Percentiles rank a stretch among this genome's conserved stretches.
These are phyloP conservation scores for Mycena kentingensis DNA, from an alignment of 768 basidiomycete species.

Conservation along the genomic window DNA sequence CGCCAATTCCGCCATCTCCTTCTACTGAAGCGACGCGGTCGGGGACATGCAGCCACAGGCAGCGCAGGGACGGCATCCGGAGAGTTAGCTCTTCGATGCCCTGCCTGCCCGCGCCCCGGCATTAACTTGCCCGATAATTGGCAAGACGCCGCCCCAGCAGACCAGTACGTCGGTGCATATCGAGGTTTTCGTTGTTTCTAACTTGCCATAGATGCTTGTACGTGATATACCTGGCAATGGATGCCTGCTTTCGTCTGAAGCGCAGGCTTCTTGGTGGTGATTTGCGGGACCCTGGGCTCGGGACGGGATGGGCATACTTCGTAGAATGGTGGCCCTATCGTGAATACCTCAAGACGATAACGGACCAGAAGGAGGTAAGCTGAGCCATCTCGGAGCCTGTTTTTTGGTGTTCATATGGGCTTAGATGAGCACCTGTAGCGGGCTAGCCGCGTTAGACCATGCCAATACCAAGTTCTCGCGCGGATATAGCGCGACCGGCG, in stretches of 20 bases:
- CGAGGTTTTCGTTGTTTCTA: neutral
- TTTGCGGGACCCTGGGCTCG: neutral
- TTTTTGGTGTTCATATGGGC: neutral
- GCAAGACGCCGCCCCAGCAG: constrained; percentile 19
- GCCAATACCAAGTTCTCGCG: too few species aligned
- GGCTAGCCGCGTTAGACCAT: constrained; percentile 28
- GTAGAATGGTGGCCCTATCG: constrained; percentile 12
- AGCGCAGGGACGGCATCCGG: constrained; percentile 25
- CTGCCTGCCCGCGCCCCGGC: constrained; percentile 37
- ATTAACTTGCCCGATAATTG: constrained; percentile 32
- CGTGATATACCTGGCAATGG: constrained; percentile 22
- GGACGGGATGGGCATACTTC: constrained; percentile 6
- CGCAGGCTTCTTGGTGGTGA: constrained; percentile 1
- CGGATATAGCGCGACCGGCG: too few species aligned
- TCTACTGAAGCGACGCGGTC: constrained; percentile 28
- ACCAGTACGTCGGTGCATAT: constrained; percentile 20
- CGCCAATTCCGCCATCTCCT: constrained; percentile 28
- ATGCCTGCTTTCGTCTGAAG: constrained; percentile 28
- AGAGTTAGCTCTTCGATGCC: constrained; percentile 32
- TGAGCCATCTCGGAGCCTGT: constrained; percentile 4
- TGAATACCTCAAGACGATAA: constrained; percentile 12
- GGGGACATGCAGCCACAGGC: constrained; percentile 28
- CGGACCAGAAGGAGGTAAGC: neutral
- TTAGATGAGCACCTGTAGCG: constrained; percentile 29
- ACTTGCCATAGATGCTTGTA: constrained; percentile 24